Base-by-base conservation (phyloP, 179 eudicot genomes). In the Dionaea muscipula region DNA sequence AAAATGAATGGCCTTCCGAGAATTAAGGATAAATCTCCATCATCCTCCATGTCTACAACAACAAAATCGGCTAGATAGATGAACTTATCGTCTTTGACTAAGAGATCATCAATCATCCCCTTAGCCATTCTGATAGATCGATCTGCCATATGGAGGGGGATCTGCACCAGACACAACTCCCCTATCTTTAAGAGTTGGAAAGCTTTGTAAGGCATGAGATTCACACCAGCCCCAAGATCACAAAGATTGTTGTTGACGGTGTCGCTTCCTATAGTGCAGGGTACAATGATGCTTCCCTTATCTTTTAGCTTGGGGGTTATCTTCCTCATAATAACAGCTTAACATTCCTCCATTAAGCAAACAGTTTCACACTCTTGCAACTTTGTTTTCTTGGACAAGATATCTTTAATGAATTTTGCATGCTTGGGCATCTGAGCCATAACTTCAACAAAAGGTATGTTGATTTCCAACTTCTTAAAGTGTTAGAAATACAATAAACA, bases 21-120 rank as follows among this genome's bases (percentile, higher is more conserved):
- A 48, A 60, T 60, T 15, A 60, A 19, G 16, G 47, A 47, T 3
- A 59, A 20, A n/a, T 59, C 20, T 4, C 20, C 2, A 31, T 47
- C 54, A n/a, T 35, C 63, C 39, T 48, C 63, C 55, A 59, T 59
- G n/a, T 59, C 63, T 24, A 59, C 23, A 19, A 49, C 55, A 36
- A 59, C 63, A 59, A 60, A 50, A 39, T 60, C 56, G 15, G n/a
- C 37, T 12, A 51, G 38, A 56, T 13, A 36, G 17, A 16, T 20
- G 14, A 25, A 60, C 13, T 60, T 60, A 18, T 21, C 64, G n/a
- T 49, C 56, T 16, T 46, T 55, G 11, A 63, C 43, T 5, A 35
- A 40, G 0, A 54, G 54, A 39, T 63, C 60, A 23, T 63, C 68
- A 37, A 63, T 0, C 13, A 46, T 63, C 4, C 61, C 48, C 1